Base-by-base conservation (phyloP, 1,139 yeast genomes). In the Candida albicans region DNA sequence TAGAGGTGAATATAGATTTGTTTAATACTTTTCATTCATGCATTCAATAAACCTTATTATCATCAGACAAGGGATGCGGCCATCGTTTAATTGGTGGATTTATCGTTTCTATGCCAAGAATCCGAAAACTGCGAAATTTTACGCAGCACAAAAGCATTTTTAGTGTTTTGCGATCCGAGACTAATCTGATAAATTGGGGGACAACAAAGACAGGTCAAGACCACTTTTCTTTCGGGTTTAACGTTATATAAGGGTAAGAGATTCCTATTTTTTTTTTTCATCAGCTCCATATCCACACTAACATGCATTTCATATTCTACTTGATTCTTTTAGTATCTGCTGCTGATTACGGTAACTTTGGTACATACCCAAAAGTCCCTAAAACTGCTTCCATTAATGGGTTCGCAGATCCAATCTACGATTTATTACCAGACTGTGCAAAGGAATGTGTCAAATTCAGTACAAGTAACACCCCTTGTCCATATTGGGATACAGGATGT, bases 401-500 rank as follows among this genome's bases (percentile, higher is more conserved):
- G 2, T 75, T 76, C 49, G 81, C 81, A 33, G 81, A 76, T 54
- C 75, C 75, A 29, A 68, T 76, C 43, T 64, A 68, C 54, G 62
- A 51, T 42, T 46, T 51, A 10, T 59, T 75, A 33, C 80, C 81
- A 14, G 48, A 55, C 2, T 75, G 81, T 59, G 81, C 80, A 39
- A 55, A 65, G 51, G 54, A 53, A 1, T 75, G 80, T 62, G 75
- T 69, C n/a, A 59, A 56, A 29, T 56, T 57, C 42, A 59, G 62
- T 39, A 64, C 71, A 27, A 61, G 61, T 4, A 57, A 57, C 37
- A 70, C 75, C 4, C 75, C 75, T 29, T 75, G 80, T 54, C 80
- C 80, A 38, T 73, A 74, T 63, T 75, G 80, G 80, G 80, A 75
- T 51, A 70, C 80, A 27, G 80, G 80, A 4, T 75, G 80, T 55